Percentiles rank a stretch among this genome's conserved stretches.
phyloP scores from a whole-genome alignment of 2,329 filamentous ascomycete genomes.

The Lecanicillium sp. region DNA sequence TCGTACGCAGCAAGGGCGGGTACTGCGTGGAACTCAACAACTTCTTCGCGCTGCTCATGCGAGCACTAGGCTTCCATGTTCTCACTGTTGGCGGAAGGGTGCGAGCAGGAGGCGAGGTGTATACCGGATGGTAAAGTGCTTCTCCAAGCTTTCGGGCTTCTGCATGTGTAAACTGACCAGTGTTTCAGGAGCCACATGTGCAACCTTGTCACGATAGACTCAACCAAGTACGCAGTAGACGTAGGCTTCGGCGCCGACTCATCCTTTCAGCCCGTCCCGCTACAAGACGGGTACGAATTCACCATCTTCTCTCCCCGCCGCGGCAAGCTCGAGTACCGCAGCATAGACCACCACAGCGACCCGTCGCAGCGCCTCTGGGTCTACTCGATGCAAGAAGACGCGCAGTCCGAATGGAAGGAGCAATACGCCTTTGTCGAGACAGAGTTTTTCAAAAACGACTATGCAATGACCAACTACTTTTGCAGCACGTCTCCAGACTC shows the following conservation, averaged over 20 bases:
- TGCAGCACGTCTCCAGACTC: constrained; percentile 25
- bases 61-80: constrained; percentile 38
- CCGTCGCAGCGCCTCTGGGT: constrained; percentile 29
- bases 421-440: constrained; percentile 43
- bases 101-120: constrained; percentile 12
- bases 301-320: constrained; percentile 33
- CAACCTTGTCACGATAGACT: constrained; percentile 46
- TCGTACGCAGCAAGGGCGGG: constrained; percentile 36
- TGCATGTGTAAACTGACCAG: constrained; percentile 9
- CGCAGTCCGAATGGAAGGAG: constrained; percentile 31
- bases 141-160: constrained; percentile 10
- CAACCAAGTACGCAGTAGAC: constrained; percentile 42
- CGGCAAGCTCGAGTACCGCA: constrained; percentile 32
- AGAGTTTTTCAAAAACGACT: constrained; percentile 39
- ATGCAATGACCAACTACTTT: constrained; percentile 35
- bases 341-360: constrained; percentile 23
- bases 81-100: constrained; percentile 41
- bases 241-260: constrained; percentile 50
- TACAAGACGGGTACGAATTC: constrained; percentile 17
- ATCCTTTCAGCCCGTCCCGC: constrained; percentile 22
- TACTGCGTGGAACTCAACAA: constrained; percentile 44
- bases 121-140: constrained; percentile 18
- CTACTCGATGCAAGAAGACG: constrained; percentile 21
- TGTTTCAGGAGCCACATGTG: constrained; percentile 46
- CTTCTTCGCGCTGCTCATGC: constrained; percentile 38